These are phyloP conservation scores for Colletotrichum orbiculare DNA, from an alignment of 2,329 filamentous ascomycete species.

Conservation along the genomic window DNA sequence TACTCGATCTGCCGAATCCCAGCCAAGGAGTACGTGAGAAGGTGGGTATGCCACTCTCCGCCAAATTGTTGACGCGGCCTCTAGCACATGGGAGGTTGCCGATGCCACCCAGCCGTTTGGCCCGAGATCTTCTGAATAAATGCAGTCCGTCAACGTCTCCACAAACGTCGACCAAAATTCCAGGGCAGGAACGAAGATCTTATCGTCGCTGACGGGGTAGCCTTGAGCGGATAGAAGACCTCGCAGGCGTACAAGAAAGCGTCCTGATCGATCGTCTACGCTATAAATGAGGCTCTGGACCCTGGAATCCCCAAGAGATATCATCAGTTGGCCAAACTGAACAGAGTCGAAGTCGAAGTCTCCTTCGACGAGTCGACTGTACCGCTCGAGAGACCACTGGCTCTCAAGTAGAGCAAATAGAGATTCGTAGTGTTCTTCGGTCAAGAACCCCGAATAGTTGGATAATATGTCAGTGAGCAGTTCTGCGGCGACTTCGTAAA, in stretches of 20 bases:
- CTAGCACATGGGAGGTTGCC: slow-evolving; percentile 69
- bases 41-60: slow-evolving; percentile 77
- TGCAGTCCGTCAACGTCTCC: slow-evolving; percentile 72
- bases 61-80: slow-evolving; percentile 74
- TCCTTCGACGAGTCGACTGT: slow-evolving; percentile 65
- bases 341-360: slow-evolving; percentile 73
- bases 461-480: slow-evolving; percentile 73
- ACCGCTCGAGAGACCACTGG: slow-evolving; percentile 67
- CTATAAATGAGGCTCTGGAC: slow-evolving; percentile 68
- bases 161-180: slow-evolving; percentile 87
- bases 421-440: slow-evolving; percentile 64
- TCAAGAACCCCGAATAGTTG: slow-evolving; percentile 73
- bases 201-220: slow-evolving; percentile 77
- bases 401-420: slow-evolving; percentile 71
- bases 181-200: slow-evolving; percentile 77
- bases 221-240: slow-evolving; percentile 75
- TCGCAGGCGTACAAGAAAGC: slow-evolving; percentile 68
- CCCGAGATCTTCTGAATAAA: slow-evolving; percentile 61
- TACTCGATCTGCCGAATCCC: slow-evolving; percentile 76
- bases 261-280: slow-evolving; percentile 60
- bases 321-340: slow-evolving; percentile 74
- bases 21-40: slow-evolving; percentile 65
- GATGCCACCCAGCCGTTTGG: slow-evolving; percentile 66
- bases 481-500: slow-evolving; percentile 71
- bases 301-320: slow-evolving; percentile 76